A percentile compares a stretch with the other conserved stretches of the same genome.
phyloP scores from a whole-genome alignment of 768 basidiomycete genomes.

The Boletus tylopilopsis region DNA sequence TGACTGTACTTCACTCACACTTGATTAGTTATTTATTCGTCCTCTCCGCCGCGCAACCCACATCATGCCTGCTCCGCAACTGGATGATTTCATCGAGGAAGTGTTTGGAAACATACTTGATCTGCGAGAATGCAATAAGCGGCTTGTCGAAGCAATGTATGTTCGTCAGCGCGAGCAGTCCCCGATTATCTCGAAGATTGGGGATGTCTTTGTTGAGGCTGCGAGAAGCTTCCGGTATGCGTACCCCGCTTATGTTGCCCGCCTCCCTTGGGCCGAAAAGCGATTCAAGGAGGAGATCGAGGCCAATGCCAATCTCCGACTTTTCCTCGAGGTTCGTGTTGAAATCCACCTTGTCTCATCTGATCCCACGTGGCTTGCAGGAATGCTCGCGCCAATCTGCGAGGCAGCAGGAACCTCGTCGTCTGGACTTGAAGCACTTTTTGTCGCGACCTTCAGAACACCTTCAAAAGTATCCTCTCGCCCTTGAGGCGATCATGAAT shows the following conservation, averaged over 20 bases:
- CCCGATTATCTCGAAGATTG: slow-evolving; percentile 79
- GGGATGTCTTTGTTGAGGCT: slow-evolving; percentile 84
- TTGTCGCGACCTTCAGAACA: slow-evolving; percentile 60
- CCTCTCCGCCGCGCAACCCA: slow-evolving; percentile 52
- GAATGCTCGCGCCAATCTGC: slow-evolving; percentile 42
- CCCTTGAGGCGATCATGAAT: slow-evolving; percentile 80
- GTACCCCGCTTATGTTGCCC: slow-evolving; percentile 84
- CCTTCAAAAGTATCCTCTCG: slow-evolving; percentile 67
- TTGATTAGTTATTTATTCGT: slow-evolving; percentile 49
- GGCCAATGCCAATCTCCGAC: slow-evolving; percentile 70
- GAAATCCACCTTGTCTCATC: background rate
- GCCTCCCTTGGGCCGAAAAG: slow-evolving; percentile 83
- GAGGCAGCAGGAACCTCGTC: slow-evolving; percentile 50
- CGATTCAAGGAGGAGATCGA: slow-evolving; percentile 84
- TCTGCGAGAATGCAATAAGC: slow-evolving; percentile 77
- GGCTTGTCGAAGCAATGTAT: slow-evolving; percentile 81
- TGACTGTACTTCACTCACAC: slow-evolving; percentile 34
- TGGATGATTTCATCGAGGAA: slow-evolving; percentile 85
- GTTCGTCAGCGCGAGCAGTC: slow-evolving; percentile 82
- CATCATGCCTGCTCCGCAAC: slow-evolving; percentile 50
- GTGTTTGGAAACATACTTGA: slow-evolving; percentile 89
- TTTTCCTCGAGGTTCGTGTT: slow-evolving; percentile 75
- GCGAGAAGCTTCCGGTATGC: slow-evolving; percentile 84
- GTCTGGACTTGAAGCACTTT: slow-evolving; percentile 62
- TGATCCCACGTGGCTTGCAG: slow-evolving; percentile 7